These are phyloP conservation scores for Elongisporangium prolatum DNA, from an alignment of 352 stramenopile species.

Conservation along the genomic window DNA sequence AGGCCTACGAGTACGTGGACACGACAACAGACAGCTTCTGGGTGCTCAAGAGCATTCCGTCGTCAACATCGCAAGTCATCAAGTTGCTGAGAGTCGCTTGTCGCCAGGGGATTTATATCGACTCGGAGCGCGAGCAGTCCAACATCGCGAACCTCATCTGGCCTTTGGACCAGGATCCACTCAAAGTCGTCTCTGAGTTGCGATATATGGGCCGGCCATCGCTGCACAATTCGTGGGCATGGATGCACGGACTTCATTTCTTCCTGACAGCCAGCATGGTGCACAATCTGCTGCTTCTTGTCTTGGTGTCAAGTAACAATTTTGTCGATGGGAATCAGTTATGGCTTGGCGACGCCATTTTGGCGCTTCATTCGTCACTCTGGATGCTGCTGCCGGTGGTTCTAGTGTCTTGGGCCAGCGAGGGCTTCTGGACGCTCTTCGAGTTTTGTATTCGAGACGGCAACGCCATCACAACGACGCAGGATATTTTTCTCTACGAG, in stretches of 20 bases:
- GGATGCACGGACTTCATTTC: slow-evolving; percentile 39
- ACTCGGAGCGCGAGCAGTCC: slow-evolving; percentile 7
- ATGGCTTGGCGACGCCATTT: slow-evolving; percentile 36
- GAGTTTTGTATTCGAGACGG: slow-evolving; percentile 40
- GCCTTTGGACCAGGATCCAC: slow-evolving; percentile 1
- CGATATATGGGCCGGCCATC: slow-evolving; percentile 16
- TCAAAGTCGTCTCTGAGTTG: slow-evolving; percentile 18
- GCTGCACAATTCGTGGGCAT: slow-evolving; percentile 45
- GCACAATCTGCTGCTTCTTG: slow-evolving; percentile 24
- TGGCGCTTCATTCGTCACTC: slow-evolving; percentile 25
- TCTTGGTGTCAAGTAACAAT: slow-evolving; percentile 15
- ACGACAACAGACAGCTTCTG: slow-evolving; percentile 18
- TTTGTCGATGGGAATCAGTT: slow-evolving; percentile 5
- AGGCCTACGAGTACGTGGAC: slow-evolving; percentile 14
- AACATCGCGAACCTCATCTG: slow-evolving; percentile 16
- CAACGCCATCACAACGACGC: slow-evolving; percentile 15
- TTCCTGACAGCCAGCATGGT: slow-evolving; percentile 28
- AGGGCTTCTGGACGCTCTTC: slow-evolving; percentile 37
- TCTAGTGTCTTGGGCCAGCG: slow-evolving; percentile 30
- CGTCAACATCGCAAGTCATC: too few relatives aligned
- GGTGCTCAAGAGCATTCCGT: slow-evolving; percentile 18
- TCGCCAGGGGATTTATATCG: too few relatives aligned
- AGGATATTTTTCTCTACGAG: slow-evolving; percentile 21
- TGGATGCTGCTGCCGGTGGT: slow-evolving; percentile 26
- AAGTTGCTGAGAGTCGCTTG: too few relatives aligned